Evolutionary conservation across 2,329 filamentous ascomycete genomes (phyloP).

Genomic region (Calonectria hongkongensis): DNA sequence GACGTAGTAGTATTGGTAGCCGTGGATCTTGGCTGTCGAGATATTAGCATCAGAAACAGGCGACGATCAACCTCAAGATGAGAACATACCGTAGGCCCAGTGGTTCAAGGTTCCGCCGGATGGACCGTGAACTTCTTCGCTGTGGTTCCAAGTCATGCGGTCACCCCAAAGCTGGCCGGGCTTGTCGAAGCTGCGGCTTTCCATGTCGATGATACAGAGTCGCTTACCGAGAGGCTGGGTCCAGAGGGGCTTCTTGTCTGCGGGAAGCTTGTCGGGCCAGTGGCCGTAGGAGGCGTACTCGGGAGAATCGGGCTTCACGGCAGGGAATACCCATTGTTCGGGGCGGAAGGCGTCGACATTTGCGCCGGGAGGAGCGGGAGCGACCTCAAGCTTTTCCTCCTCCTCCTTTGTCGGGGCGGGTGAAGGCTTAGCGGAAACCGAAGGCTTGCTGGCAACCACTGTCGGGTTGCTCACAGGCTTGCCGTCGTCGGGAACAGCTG

Average conservation of each 20-base stretch:
- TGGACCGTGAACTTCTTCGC: conserved; percentile 57
- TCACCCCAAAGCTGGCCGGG: conserved; percentile 5
- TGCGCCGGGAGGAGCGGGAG: neutral
- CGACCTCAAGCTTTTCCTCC: neutral
- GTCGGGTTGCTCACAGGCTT: neutral
- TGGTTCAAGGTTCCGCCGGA: conserved; percentile 66
- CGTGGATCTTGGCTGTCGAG: conserved; percentile 64
- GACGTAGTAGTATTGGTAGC: conserved; percentile 31
- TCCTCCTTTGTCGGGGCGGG: neutral
- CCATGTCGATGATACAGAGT: conserved; percentile 67
- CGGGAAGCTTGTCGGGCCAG: conserved; percentile 36
- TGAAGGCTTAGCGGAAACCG: neutral
- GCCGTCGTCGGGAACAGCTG: too few relatives aligned
- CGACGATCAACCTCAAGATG: too few relatives aligned
- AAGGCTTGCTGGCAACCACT: neutral
- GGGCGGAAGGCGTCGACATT: conserved; percentile 18
- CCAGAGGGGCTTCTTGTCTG: conserved; percentile 53
- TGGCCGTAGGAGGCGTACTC: conserved; percentile 31
- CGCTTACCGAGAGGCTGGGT: conserved; percentile 60
- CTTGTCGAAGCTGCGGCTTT: conserved; percentile 63
- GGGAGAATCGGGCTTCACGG: conserved; percentile 20
- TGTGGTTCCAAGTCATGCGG: conserved; percentile 17
- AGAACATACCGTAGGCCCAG: conserved; percentile 63
- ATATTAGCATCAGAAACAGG: conserved; percentile 43
- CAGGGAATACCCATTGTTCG: conserved; percentile 35